These are phyloP conservation scores for Phytomonas sp. DNA, from an alignment of 208 protist genomes.

Conservation along the genomic window DNA sequence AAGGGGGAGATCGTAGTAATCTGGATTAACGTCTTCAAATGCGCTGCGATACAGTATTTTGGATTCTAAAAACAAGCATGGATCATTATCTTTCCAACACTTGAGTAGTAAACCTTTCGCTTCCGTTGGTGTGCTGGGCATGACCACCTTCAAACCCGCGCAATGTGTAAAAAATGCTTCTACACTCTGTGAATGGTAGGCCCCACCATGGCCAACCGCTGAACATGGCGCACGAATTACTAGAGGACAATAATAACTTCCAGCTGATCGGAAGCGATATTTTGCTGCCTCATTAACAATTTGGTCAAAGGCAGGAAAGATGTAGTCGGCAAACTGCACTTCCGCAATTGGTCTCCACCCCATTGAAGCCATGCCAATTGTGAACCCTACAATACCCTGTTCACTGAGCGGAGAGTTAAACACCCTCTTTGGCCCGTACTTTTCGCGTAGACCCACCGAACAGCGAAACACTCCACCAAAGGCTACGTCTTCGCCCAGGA, in stretches of 20 bases:
- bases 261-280: conserved; percentile 94
- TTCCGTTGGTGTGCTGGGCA: conserved; percentile 72
- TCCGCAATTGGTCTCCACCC: conserved; percentile 93
- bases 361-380: conserved; percentile 90
- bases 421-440: conserved; percentile 86
- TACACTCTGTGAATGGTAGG: conserved; percentile 95
- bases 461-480: conserved; percentile 98
- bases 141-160: conserved; percentile 85
- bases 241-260: conserved; percentile 91
- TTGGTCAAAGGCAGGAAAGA: conserved; percentile 98
- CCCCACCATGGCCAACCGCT: conserved; percentile 96
- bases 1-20: conserved; percentile 92
- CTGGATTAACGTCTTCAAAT: conserved; percentile 88
- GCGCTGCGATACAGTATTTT: conserved; percentile 93
- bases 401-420: conserved; percentile 97
- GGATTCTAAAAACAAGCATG: conserved; percentile 96
- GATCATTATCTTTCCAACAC: conserved; percentile 89
- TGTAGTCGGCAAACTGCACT: conserved; percentile 99
- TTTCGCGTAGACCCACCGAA: conserved; percentile 69
- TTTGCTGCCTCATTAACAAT: conserved; percentile 98
- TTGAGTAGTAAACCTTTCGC: conserved; percentile 89
- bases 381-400: conserved; percentile 97
- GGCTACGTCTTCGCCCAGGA: conserved; percentile 96
- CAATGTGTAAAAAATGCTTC: conserved; percentile 96
- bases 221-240: conserved; percentile 93